phyloP scores from a whole-genome alignment of 2,329 filamentous ascomycete genomes.

The Colletotrichum tropicicola region DNA sequence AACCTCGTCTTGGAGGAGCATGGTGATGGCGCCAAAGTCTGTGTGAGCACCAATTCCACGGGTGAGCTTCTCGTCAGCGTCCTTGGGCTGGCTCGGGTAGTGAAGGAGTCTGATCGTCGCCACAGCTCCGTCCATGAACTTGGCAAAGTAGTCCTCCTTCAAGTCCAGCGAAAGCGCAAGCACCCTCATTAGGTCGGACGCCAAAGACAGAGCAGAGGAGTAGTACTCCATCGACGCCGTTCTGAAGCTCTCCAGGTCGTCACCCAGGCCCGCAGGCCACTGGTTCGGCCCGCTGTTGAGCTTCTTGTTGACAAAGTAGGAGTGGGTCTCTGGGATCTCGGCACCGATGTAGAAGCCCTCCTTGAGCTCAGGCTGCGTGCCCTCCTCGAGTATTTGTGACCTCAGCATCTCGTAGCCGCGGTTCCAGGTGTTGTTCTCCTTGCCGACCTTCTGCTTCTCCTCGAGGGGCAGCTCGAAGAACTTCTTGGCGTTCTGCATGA shows the following conservation, averaged over 20 bases:
- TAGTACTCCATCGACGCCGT: conserved; percentile 50
- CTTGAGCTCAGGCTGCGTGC: conserved; percentile 55
- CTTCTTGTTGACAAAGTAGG: conserved; percentile 50
- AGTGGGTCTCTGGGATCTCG: conserved; percentile 50
- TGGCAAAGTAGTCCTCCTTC: conserved; percentile 50
- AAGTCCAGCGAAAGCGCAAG: conserved; percentile 52
- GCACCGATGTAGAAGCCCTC: conserved; percentile 52
- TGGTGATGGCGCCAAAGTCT: conserved; percentile 65
- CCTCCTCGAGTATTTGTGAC: conserved; percentile 54
- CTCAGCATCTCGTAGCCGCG: conserved; percentile 60
- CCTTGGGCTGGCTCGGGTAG: conserved; percentile 53
- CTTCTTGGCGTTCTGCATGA: conserved; percentile 50
- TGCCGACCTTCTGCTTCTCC: conserved; percentile 52
- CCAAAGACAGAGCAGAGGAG: conserved; percentile 47
- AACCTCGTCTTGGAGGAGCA: conserved; percentile 60
- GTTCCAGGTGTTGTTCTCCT: conserved; percentile 48
- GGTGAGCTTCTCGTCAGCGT: conserved; percentile 42
- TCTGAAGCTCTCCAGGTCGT: conserved; percentile 43
- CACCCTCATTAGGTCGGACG: conserved; percentile 49
- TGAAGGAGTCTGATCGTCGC: conserved; percentile 56
- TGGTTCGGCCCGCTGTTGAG: conserved; percentile 50
- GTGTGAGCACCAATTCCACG: conserved; percentile 59
- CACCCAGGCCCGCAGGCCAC: conserved; percentile 49
- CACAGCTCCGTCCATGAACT: conserved; percentile 53
- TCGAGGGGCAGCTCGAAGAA: conserved; percentile 55